phyloP scores from a whole-genome alignment of 768 basidiomycete species.

The Thelephora ganbajun region DNA sequence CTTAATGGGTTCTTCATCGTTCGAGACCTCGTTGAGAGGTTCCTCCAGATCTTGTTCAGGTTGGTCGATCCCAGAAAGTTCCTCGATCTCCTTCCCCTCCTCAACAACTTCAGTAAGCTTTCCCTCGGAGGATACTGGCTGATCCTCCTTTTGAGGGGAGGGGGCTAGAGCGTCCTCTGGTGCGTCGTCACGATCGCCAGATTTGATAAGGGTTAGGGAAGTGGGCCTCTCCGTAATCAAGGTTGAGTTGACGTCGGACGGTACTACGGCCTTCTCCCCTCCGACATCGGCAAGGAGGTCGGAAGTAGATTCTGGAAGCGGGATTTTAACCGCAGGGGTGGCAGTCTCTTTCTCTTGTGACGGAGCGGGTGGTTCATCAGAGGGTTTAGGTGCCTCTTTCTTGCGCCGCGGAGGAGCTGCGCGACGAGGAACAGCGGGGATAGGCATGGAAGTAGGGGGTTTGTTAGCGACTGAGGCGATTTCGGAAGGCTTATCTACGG shows the following conservation, averaged over 20 bases:
- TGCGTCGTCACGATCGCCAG: too few relatives aligned
- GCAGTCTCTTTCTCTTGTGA: background rate
- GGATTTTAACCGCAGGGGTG: too few relatives aligned
- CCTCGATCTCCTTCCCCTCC: background rate
- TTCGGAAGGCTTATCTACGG: constrained; percentile 10
- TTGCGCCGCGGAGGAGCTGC: constrained; percentile 66
- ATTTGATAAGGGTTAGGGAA: too few relatives aligned
- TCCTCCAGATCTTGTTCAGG: background rate
- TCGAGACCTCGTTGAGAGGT: background rate
- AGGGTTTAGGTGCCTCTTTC: constrained; percentile 34
- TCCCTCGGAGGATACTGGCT: background rate
- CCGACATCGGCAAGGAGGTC: too few relatives aligned
- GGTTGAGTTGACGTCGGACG: too few relatives aligned
- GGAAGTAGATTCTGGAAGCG: too few relatives aligned
- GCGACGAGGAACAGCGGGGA: constrained; percentile 60
- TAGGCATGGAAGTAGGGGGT: constrained; percentile 48
- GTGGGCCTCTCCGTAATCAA: too few relatives aligned
- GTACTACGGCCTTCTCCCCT: too few relatives aligned
- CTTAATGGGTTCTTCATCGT: too few relatives aligned
- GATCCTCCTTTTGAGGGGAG: too few relatives aligned
- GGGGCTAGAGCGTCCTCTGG: too few relatives aligned
- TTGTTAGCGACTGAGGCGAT: constrained; percentile 18
- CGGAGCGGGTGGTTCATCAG: constrained; percentile 4
- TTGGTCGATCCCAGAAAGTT: background rate
- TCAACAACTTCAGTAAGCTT: background rate